Evolutionary conservation across 73 alveolate genomes (phyloP), one percentile per base, ranked within the genome.

Genomic region (Tetrahymena malaccensis): DNA sequence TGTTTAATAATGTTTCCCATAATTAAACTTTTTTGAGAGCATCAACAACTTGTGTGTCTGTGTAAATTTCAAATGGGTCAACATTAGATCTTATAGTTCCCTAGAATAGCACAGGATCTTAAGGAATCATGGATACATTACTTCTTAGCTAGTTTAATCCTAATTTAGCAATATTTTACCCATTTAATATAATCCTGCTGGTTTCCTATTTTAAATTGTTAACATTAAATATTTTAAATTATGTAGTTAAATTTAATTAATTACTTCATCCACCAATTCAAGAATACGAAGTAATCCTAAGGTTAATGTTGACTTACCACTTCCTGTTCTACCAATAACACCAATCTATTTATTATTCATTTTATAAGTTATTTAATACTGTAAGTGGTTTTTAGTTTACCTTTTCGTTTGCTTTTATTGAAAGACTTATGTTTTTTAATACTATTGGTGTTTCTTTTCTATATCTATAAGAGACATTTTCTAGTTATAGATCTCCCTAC

Each of bases 21-120:
- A 44, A 93, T 97, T 55, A 97, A 94, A 12, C 98, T 84, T 97
- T 98, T 93, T 97, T 93, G 44, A 98, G 96, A 22, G 97, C 96
- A 35, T 96, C 94, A 35, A 97, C 84, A 25, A 99, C 96, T 31
- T 97, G 98, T 34, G 94, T 95, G 96, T 97, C 98, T 5, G 96
- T 93, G 57, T 95, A 84, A 37, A 84, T 94, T 37, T 97, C 96
- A 27, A 95, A 84, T 13, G 99, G 99, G 96, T 99, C 99, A 33
- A 99, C 56, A 95, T 99, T 99, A 83, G 95, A 97, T 96, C 99
- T 97, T 15, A 99, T 94, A 4, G 99, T 96, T 35, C 99, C 99
- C 55, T 96, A 96, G 94, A 98, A 97, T 84, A 98, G 94, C 21
- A 97, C 94, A 85, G 99, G 97, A 93, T 98, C 99, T 96, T 98